phyloP scores from a whole-genome alignment of 306 rosid species.

The Lathyrus sativus region DNA sequence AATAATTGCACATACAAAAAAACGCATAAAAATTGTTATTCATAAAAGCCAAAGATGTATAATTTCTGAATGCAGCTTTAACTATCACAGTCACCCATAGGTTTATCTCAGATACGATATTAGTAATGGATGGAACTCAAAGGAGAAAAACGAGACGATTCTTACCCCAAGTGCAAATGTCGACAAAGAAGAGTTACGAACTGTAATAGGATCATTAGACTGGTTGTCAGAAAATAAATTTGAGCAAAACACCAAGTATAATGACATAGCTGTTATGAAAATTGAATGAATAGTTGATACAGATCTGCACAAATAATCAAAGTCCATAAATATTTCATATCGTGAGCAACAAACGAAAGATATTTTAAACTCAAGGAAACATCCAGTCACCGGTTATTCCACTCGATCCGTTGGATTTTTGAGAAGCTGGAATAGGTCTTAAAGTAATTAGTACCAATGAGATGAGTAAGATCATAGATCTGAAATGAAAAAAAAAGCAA shows the following conservation, averaged over 20 bases:
- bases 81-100: not conserved
- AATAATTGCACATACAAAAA: conserved; percentile 6
- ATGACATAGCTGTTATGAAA: conserved; percentile 67
- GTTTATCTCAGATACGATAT: conserved; percentile 12
- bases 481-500: conserved; percentile 30
- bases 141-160: conserved; percentile 1
- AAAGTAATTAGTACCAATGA: conserved; percentile 58
- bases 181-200: conserved; percentile 62
- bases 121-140: conserved; percentile 16
- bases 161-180: conserved; percentile 78
- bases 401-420: conserved; percentile 65
- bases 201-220: conserved; percentile 47
- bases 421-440: conserved; percentile 76
- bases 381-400: conserved; percentile 76
- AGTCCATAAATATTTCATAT: conserved; percentile 17
- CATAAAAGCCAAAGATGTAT: not conserved
- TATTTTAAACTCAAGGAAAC: conserved; percentile 20
- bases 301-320: conserved; percentile 57
- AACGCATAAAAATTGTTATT: not conserved
- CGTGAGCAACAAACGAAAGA: conserved; percentile 2
- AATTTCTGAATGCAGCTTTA: conserved; percentile 1
- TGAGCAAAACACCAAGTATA: conserved; percentile 76
- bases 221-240: conserved; percentile 63
- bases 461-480: conserved; percentile 68
- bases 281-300: conserved; percentile 81